Base-by-base conservation (phyloP, 371 early-diverging fungal species). In the Syncephalis fuscata region DNA sequence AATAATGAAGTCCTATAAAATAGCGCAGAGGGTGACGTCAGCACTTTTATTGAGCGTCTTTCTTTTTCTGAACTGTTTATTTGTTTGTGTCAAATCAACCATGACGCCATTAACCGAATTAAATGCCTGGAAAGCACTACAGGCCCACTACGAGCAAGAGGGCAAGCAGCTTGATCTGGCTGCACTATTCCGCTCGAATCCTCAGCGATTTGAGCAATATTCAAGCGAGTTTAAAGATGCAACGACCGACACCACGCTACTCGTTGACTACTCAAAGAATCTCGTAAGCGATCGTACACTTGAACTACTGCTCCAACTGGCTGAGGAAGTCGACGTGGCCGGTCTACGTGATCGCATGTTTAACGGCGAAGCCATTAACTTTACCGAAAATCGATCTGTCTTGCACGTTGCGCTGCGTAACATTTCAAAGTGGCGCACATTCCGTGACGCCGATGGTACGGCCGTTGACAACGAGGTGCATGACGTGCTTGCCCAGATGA, bases 311-410 rank as follows among this genome's bases (percentile, higher is more conserved):
- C 56, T 93, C 16, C 71, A 76, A 20, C 72, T 96, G 50, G 88
- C 82, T 58, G 71, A 73, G 51, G 91, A 92, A 61, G 77, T 86
- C 39, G 73, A 85, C 45, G 82, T 96, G 38, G 82, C 81, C 58
- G 79, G 76, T 44, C 79, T 79, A 77, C 79, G 92, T 50, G 68
- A 78, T 48, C 78, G 78, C 64, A 95, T 98, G 96, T 95, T 94
- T 59, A 52, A 62, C n/a, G 98, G 99, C 44, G 86, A 87, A 49
- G 79, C 73, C 53, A 95, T 99, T 67, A 99, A 99, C 74, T 87
- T 86, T 54, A 98, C 99, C 25, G 99, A 99, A 73, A 71, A 89
- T 54, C 86, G 98, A 40, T 82, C 95, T 21, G 99, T 98, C 25
- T 80, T 99, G 27, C 99, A 99, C 61, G 73, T 91, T 36, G 91